Evolutionary conservation across 805 yeast genomes (phyloP).

Genomic region (Kuraishia molischiana): DNA sequence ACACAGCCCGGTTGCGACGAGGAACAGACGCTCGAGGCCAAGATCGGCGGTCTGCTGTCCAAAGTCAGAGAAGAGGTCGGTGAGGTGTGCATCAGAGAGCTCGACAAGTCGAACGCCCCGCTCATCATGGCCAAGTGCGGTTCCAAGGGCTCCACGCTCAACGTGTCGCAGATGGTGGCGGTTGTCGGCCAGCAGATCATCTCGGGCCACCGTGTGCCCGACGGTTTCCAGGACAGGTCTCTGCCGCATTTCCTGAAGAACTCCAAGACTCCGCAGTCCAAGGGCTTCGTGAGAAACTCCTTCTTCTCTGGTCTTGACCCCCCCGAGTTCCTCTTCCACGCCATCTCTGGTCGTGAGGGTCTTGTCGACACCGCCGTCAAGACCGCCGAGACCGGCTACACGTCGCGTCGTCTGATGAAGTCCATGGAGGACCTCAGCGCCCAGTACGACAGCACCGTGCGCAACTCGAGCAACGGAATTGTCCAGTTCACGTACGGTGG

Average conservation of each 20-base stretch:
- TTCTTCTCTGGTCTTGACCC: slow-evolving; percentile 92
- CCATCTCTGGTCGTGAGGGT: slow-evolving; percentile 99
- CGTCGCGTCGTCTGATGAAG: slow-evolving; percentile 97
- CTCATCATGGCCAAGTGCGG: slow-evolving; percentile 99
- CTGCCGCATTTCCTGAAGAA: slow-evolving; percentile 93
- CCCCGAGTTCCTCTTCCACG: slow-evolving; percentile 95
- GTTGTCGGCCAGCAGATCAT: slow-evolving; percentile 99
- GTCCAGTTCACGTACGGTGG: slow-evolving; percentile 98
- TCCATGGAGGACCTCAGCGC: slow-evolving; percentile 93
- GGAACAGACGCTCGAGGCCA: slow-evolving; percentile 96
- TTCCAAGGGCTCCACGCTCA: slow-evolving; percentile 94
- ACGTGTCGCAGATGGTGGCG: slow-evolving; percentile 99
- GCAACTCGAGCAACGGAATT: slow-evolving; percentile 92
- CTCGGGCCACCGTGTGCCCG: slow-evolving; percentile 97
- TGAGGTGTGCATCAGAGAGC: slow-evolving; percentile 89
- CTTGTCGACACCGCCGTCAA: slow-evolving; percentile 98
- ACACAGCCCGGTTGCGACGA: slow-evolving; percentile 99
- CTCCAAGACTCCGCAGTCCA: slow-evolving; percentile 94
- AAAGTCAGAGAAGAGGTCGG: slow-evolving; percentile 99
- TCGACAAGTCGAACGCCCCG: slow-evolving; percentile 89
- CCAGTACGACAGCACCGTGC: slow-evolving; percentile 86
- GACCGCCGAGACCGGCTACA: slow-evolving; percentile 98
- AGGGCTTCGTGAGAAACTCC: slow-evolving; percentile 95
- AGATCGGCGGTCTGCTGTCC: slow-evolving; percentile 91
- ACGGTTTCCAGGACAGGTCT: slow-evolving; percentile 99